Base-by-base conservation (phyloP, 1,139 yeast genomes). In the Hyphopichia buzzinii region DNA sequence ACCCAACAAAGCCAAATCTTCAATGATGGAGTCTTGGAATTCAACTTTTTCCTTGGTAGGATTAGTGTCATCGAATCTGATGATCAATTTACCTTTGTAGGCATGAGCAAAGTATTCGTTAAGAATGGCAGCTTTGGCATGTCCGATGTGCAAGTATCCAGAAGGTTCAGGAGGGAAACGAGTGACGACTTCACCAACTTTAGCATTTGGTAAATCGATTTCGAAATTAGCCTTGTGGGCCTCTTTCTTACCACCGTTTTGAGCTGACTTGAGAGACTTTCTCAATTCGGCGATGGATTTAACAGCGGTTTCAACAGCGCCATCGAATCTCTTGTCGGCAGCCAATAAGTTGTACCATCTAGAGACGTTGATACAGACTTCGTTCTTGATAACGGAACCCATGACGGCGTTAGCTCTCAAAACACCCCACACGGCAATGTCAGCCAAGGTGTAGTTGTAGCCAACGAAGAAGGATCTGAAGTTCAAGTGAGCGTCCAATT, bases 21-120 rank as follows among this genome's bases (percentile, higher is more conserved):
- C 95, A 47, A 90, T 67, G 58, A 92, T 92, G 24, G 96, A 79
- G 54, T 90, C 92, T 62, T 90, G 92, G 67, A 84, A 92, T 67
- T 92, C 97, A 36, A 63, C 81, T 71, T 86, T 89, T 72, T 92
- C 97, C 70, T 90, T 90, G 40, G 90, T 79, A 30, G 98, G 98
- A 64, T 92, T 92, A 43, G 98, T 92, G 61, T 92, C 97, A 61
- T 92, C 98, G 59, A 90, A 92, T 67, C 98, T 82, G 54, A 92
- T 82, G 57, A 90, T 88, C 59, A 90, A 77, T 65, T 90, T 90
- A 60, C 98, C 97, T 55, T 90, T 84, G 73, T 89, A 90, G 54
- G 79, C 83, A 52, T 86, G 84, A 37, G 98, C 97, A 68, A 90
- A 90, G 69, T 88, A 90, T 68, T 90, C 94, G 72, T 92, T 92